phyloP scores from a whole-genome alignment of 495 filamentous ascomycete species.

The Viridothelium virens region DNA sequence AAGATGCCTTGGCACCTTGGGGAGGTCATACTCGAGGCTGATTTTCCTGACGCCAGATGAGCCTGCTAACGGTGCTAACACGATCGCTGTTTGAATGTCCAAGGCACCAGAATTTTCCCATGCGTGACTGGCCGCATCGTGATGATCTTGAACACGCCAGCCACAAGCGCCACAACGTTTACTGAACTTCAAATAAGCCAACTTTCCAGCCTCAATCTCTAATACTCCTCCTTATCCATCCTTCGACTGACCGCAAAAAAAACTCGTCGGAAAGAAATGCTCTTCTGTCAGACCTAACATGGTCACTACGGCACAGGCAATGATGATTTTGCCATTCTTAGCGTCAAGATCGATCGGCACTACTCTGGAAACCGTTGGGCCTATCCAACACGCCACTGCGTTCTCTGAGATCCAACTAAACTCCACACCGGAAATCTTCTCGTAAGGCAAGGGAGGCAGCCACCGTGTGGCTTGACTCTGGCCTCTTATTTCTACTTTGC shows the following conservation, averaged over 20 bases:
- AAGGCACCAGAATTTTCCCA: background rate
- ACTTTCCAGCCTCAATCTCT: background rate
- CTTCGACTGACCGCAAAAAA: background rate
- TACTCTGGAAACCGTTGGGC: background rate
- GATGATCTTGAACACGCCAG: background rate
- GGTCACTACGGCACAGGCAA: background rate
- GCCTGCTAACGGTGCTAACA: background rate
- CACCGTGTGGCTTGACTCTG: conserved; percentile 2
- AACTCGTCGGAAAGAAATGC: background rate
- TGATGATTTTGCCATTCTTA: background rate
- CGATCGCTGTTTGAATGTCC: too few species aligned
- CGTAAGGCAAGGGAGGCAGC: background rate
- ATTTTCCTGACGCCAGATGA: background rate
- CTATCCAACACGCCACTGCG: conserved; percentile 3
- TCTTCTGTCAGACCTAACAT: conserved; percentile 8
- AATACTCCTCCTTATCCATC: background rate
- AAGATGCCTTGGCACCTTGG: too few species aligned
- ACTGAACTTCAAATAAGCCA: background rate
- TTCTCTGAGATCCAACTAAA: conserved; percentile 7
- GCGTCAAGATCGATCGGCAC: too few species aligned
- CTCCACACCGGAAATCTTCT: background rate
- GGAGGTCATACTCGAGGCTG: too few species aligned
- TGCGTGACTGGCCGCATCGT: background rate
- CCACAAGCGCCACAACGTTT: background rate
- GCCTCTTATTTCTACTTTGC: background rate